Evolutionary conservation across 1,284 basidiomycete genomes (phyloP), one percentile per base, ranked within the genome.

Genomic region (Cutaneotrichosporon dermatis): DNA sequence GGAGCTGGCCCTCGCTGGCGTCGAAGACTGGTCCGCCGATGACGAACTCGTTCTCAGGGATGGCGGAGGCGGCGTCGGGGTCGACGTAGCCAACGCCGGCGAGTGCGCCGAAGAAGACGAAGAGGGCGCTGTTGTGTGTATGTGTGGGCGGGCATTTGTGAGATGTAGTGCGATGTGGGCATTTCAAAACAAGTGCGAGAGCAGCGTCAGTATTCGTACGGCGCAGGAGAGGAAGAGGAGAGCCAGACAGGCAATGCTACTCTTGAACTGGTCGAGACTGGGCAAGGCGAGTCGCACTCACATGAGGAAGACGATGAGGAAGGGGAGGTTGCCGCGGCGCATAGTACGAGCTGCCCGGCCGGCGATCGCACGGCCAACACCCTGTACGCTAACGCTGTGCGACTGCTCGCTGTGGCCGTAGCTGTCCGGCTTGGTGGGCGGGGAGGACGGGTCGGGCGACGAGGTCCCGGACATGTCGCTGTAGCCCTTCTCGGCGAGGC

Each of bases 31-130:
- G 71, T 48, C 58, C 54, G 15, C 75, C 74, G 35, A 68, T 60
- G 5, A 65, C 59, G 60, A 74, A 75, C 39, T 57, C 60, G 35
- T 58, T 55, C 16, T 61, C 54, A 34, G 52, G 53, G 33, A 35
- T 35, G 9, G 43, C 40, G 10, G 39, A 36, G 16, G 52, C 37
- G n/a, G 63, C 57, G 36, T 63, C 65, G 5, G 72, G 69, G 49
- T 72, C 72, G 37, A 71, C 69, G 57, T 78, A 79, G 12, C 77
- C 77, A 33, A 76, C 61, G 2, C 77, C 77, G 1, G 74, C 69
- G 11, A 79, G 66, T 2, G 77, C 76, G 6, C 74, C 70, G 59
- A 78, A 74, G 69, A 79, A 79, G 51, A 76, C 62, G 51, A 75
- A 64, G 16, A 74, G 66, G 61, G 74, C 76, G 50, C 77, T 79